These are phyloP conservation scores for Erythrobasidium yunnanense DNA, from an alignment of 768 basidiomycete species.

Conservation along the genomic window DNA sequence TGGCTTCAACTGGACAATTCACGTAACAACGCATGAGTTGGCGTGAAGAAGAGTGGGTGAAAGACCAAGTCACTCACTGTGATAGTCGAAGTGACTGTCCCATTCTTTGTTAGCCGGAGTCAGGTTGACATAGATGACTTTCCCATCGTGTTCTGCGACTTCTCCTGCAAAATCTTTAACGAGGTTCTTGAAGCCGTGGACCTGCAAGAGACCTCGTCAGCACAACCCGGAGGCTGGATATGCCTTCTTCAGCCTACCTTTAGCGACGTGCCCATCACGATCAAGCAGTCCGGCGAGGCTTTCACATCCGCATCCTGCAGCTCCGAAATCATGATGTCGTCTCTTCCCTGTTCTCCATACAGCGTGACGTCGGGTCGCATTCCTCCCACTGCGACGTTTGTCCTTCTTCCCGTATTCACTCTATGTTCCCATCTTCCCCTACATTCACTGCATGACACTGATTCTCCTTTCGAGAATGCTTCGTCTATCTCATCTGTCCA, in stretches of 20 bases:
- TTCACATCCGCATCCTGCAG: constrained; percentile 66
- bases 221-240: background rate
- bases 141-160: constrained; percentile 47
- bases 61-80: constrained; percentile 42
- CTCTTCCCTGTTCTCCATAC: constrained; percentile 88
- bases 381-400: constrained; percentile 49
- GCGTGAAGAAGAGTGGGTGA: background rate
- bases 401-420: background rate
- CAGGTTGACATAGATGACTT: constrained; percentile 85
- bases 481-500: constrained; percentile 56
- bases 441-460: constrained; percentile 84
- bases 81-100: constrained; percentile 79
- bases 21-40: background rate
- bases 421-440: constrained; percentile 58
- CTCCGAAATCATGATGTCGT: constrained; percentile 60
- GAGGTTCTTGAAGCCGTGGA: constrained; percentile 61
- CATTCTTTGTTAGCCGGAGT: constrained; percentile 73
- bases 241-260: constrained; percentile 51
- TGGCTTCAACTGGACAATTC: background rate
- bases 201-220: background rate
- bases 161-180: constrained; percentile 84
- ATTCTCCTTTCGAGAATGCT: constrained; percentile 56
- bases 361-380: constrained; percentile 87
- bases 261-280: constrained; percentile 94
- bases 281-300: constrained; percentile 76